These are phyloP conservation scores for Dunaliella salina DNA, from an alignment of 163 green algal species.

Conservation along the genomic window DNA sequence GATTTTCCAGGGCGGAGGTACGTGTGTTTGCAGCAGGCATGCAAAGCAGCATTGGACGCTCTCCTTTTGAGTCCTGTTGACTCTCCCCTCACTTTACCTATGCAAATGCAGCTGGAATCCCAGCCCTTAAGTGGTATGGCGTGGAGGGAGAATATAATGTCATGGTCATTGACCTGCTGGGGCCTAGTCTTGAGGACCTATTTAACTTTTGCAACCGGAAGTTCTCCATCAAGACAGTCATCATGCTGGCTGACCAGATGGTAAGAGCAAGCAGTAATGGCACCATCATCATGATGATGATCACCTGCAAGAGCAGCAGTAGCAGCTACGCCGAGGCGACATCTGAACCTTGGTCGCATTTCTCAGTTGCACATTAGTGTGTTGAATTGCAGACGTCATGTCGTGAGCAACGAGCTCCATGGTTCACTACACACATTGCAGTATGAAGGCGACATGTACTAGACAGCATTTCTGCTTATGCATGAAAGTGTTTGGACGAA, in stretches of 20 bases:
- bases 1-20: slow-evolving; percentile 96
- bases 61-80: not conserved
- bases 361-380: too few species aligned
- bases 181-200: slow-evolving; percentile 94
- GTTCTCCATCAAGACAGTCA: slow-evolving; percentile 96
- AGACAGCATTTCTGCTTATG: too few species aligned
- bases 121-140: slow-evolving; percentile 92
- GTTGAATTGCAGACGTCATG: too few species aligned
- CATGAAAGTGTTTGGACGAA: too few species aligned
- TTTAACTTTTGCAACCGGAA: slow-evolving; percentile 99
- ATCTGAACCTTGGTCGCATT: too few species aligned
- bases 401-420: too few species aligned
- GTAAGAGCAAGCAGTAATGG: slow-evolving; percentile 39
- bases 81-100: not conserved
- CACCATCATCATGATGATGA: too few species aligned
- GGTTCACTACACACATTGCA: too few species aligned
- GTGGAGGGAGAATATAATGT: slow-evolving; percentile 99
- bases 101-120: slow-evolving; percentile 82
- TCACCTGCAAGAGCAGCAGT: too few species aligned
- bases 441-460: too few species aligned
- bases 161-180: slow-evolving; percentile 98
- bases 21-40: slow-evolving; percentile 17
- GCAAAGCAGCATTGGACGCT: not conserved
- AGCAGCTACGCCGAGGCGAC: too few species aligned
- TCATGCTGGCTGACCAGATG: slow-evolving; percentile 99